These are phyloP conservation scores for Cladochytrium replicatum DNA, from an alignment of 192 early-diverging fungal genomes.

Conservation along the genomic window DNA sequence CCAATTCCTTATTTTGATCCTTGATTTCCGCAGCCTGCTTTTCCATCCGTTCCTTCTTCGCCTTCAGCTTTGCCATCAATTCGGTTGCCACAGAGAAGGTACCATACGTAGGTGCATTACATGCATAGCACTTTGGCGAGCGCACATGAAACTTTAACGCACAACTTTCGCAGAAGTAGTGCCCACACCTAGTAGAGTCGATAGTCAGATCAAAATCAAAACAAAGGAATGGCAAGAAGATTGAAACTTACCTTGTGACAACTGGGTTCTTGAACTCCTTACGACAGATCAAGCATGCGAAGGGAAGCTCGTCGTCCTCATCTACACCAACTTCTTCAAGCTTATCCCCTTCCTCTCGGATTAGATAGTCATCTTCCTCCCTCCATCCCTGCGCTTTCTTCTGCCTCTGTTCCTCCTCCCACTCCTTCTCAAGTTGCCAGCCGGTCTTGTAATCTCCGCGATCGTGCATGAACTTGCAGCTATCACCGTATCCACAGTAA, in stretches of 20 bases:
- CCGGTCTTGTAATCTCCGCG: constrained; percentile 93
- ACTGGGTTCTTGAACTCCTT: constrained; percentile 81
- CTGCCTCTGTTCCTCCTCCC: constrained; percentile 76
- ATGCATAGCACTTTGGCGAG: constrained; percentile 83
- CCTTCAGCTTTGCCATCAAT: constrained; percentile 47
- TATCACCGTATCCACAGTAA: constrained; percentile 93
- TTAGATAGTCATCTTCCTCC: constrained; percentile 33
- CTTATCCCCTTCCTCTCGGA: constrained; percentile 25
- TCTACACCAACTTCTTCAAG: constrained; percentile 36
- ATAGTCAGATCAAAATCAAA: constrained; percentile 2
- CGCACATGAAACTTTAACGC: constrained; percentile 77
- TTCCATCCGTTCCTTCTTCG: constrained; percentile 34
- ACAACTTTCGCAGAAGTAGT: constrained; percentile 95
- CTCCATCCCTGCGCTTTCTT: constrained; percentile 36
- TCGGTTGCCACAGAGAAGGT: constrained; percentile 76
- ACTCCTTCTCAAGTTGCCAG: constrained; percentile 96
- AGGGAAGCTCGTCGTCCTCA: constrained; percentile 78
- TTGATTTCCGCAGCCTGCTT: constrained; percentile 41
- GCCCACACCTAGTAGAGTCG: constrained; percentile 54
- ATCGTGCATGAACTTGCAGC: constrained; percentile 96
- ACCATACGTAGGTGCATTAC: constrained; percentile 72
- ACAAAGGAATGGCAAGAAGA: constrained; percentile 1
- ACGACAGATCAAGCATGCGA: constrained; percentile 91
- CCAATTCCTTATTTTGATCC: constrained; percentile 22
- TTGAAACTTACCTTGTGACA: constrained; percentile 64